phyloP scores from a whole-genome alignment of 768 basidiomycete species.

The Daedaleopsis nitida region DNA sequence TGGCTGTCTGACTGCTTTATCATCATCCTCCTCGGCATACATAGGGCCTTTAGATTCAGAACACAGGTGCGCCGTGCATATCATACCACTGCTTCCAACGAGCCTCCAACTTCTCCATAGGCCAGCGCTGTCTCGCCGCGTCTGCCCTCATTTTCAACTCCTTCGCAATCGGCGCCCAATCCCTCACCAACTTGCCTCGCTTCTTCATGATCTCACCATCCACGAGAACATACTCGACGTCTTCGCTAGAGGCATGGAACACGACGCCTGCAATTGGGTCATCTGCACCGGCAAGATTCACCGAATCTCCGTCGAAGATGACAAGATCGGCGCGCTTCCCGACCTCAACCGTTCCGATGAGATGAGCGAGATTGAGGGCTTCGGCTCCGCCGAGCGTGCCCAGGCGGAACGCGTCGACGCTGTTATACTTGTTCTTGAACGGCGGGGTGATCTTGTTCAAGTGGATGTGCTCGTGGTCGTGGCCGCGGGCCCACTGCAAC shows the following conservation, averaged over 20 bases:
- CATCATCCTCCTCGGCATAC: neutral
- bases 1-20: neutral
- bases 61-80: conserved; percentile 11
- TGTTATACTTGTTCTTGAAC: conserved; percentile 23
- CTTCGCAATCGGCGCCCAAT: conserved; percentile 29
- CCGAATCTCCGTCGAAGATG: conserved; percentile 31
- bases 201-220: conserved; percentile 34
- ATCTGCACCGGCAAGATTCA: conserved; percentile 28
- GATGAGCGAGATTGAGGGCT: conserved; percentile 25
- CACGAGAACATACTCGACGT: conserved; percentile 34
- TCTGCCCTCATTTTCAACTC: conserved; percentile 26
- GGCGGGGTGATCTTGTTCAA: conserved; percentile 17
- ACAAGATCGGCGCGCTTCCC: conserved; percentile 35
- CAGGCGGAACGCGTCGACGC: conserved; percentile 31
- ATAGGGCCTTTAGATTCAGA: neutral
- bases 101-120: conserved; percentile 24
- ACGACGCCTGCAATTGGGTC: conserved; percentile 31
- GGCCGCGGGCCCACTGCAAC: conserved; percentile 31
- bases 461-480: conserved; percentile 24
- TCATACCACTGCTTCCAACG: conserved; percentile 27
- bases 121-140: conserved; percentile 23
- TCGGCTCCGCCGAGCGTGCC: conserved; percentile 35
- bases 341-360: conserved; percentile 33
- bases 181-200: conserved; percentile 26
- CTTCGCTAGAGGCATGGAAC: conserved; percentile 32